These are phyloP conservation scores for Leucosporidium yakuticum DNA, from an alignment of 768 basidiomycete species.

Conservation along the genomic window DNA sequence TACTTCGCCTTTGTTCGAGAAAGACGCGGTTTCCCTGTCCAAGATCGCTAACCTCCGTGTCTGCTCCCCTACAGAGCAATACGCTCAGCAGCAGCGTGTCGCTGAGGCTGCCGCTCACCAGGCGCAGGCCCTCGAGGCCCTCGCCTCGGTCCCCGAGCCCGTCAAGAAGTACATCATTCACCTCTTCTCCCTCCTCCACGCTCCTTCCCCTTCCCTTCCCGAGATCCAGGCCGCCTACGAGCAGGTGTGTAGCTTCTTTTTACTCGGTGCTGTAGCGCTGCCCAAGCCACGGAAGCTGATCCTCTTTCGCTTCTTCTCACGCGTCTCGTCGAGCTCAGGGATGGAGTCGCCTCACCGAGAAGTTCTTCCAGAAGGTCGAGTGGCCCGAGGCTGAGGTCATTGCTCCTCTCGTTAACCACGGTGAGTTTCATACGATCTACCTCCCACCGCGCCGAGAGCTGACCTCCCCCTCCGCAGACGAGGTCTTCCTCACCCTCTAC, in stretches of 20 bases:
- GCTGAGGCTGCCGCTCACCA: constrained; percentile 30
- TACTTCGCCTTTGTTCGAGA: background rate
- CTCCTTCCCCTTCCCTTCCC: constrained; percentile 78
- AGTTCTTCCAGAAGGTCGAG: constrained; percentile 86
- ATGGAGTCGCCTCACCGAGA: constrained; percentile 95
- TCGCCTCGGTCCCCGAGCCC: constrained; percentile 32
- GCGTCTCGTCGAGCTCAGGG: constrained; percentile 45
- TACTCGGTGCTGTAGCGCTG: too few relatives aligned
- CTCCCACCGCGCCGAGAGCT: background rate
- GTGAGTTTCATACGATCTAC: constrained; percentile 47
- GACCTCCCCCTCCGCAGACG: constrained; percentile 51
- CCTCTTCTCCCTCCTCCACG: constrained; percentile 72
- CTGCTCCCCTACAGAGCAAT: constrained; percentile 11
- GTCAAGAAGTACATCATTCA: constrained; percentile 76
- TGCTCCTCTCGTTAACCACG: constrained; percentile 87
- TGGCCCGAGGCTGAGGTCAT: constrained; percentile 98
- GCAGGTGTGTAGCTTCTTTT: constrained; percentile 44
- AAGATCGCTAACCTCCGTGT: background rate
- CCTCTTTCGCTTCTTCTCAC: too few relatives aligned
- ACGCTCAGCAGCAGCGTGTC: constrained; percentile 34
- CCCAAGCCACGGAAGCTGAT: too few relatives aligned
- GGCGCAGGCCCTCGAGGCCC: constrained; percentile 27
- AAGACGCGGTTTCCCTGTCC: background rate
- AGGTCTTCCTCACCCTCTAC: constrained; percentile 92
- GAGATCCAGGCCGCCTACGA: constrained; percentile 93